Conservation (phyloP, 441 rosid species). For the Erodium trifolium region DNA sequence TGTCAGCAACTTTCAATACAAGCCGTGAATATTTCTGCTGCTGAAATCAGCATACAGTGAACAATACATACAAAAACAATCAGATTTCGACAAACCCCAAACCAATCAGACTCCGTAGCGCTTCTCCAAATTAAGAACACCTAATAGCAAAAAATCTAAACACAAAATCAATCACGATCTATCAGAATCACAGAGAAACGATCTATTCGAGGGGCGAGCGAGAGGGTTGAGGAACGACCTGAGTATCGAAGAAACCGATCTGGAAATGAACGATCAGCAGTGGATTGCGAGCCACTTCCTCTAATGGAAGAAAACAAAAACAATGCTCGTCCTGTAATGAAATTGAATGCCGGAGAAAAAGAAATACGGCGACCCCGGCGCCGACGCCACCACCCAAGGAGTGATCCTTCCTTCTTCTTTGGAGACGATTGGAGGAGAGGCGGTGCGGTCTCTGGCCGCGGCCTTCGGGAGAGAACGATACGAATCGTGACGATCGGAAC, state of each 20-base stretch:
- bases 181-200: background rate
- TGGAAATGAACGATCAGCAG: background rate
- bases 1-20: background rate
- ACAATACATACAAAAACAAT: background rate
- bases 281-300: background rate
- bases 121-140: background rate
- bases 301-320: background rate
- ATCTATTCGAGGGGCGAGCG: background rate
- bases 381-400: background rate
- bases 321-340: background rate
- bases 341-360: background rate
- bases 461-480: no score
- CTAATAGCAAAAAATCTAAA: background rate
- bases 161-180: background rate
- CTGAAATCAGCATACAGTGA: background rate
- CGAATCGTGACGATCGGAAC: no score
- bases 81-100: background rate
- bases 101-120: background rate
- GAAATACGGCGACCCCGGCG: background rate
- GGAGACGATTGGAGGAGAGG: no score
- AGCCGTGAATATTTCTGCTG: background rate
- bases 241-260: background rate
- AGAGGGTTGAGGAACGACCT: background rate
- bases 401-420: background rate
- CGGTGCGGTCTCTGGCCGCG: no score